phyloP scores from a whole-genome alignment of 306 rosid genomes.

The Ormosia semicastrata region DNA sequence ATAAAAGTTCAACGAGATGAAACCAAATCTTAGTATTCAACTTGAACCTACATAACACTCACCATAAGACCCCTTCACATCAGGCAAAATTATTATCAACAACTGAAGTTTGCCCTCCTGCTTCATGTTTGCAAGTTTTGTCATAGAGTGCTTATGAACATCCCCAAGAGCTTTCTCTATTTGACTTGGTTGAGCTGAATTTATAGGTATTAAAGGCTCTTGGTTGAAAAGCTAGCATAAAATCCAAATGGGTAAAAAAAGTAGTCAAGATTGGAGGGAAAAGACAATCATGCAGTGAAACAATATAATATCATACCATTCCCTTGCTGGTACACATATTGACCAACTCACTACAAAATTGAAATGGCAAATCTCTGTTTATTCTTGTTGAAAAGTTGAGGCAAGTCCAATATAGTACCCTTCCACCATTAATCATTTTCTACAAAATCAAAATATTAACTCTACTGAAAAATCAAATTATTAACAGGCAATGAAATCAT shows the following conservation, averaged over 20 bases:
- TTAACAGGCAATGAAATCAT: background rate
- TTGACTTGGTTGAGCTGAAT: background rate
- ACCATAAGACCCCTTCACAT: constrained; percentile 61
- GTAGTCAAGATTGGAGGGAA: background rate
- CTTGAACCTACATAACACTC: constrained; percentile 2
- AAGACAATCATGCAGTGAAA: background rate
- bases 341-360: constrained; percentile 39
- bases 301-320: constrained; percentile 47
- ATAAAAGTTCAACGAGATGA: background rate
- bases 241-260: background rate
- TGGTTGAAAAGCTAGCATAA: constrained; percentile 36
- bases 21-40: background rate
- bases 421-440: constrained; percentile 77
- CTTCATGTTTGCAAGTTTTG: background rate
- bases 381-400: constrained; percentile 44
- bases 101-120: constrained; percentile 40
- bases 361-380: background rate
- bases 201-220: constrained; percentile 42
- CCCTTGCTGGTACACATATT: constrained; percentile 67
- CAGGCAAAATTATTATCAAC: constrained; percentile 73
- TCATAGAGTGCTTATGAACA: constrained; percentile 26
- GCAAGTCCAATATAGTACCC: constrained; percentile 50
- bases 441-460: constrained; percentile 13
- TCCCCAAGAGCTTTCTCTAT: constrained; percentile 44
- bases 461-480: background rate